A percentile compares a stretch with the other conserved stretches of the same genome.
These are phyloP conservation scores for Monilinia fructicola DNA, from an alignment of 2,329 filamentous ascomycete genomes.

Conservation along the genomic window DNA sequence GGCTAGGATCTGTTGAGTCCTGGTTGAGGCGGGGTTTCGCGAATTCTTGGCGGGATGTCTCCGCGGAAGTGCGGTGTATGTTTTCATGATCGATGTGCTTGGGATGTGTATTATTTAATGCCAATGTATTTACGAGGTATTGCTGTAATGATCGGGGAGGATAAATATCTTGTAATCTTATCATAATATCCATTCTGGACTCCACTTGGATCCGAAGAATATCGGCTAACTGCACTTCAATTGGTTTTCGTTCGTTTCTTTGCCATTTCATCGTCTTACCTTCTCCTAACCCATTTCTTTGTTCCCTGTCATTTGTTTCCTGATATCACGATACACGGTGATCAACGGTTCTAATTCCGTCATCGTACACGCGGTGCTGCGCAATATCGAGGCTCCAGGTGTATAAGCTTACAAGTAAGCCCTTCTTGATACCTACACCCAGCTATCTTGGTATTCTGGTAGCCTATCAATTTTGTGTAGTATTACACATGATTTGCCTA, in stretches of 20 bases:
- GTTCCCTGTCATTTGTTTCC: not conserved
- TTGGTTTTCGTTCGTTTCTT: not conserved
- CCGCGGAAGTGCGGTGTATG: not conserved
- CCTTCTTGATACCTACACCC: not conserved
- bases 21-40: not conserved
- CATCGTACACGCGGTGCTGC: not conserved
- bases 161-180: not conserved
- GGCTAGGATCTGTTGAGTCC: too few species aligned
- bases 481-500: not conserved
- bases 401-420: not conserved
- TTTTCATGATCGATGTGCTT: not conserved
- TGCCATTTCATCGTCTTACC: not conserved
- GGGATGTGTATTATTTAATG: not conserved
- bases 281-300: not conserved
- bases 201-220: not conserved
- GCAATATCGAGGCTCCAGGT: not conserved
- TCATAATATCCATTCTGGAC: not conserved
- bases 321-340: not conserved
- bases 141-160: not conserved
- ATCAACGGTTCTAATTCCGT: not conserved
- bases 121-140: not conserved
- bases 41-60: not conserved
- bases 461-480: not conserved
- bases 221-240: not conserved
- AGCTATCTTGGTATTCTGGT: not conserved